A percentile compares a stretch with the other conserved stretches of the same genome.
These are phyloP conservation scores for Phytophthora meadii DNA, from an alignment of 352 stramenopile genomes.

Conservation along the genomic window DNA sequence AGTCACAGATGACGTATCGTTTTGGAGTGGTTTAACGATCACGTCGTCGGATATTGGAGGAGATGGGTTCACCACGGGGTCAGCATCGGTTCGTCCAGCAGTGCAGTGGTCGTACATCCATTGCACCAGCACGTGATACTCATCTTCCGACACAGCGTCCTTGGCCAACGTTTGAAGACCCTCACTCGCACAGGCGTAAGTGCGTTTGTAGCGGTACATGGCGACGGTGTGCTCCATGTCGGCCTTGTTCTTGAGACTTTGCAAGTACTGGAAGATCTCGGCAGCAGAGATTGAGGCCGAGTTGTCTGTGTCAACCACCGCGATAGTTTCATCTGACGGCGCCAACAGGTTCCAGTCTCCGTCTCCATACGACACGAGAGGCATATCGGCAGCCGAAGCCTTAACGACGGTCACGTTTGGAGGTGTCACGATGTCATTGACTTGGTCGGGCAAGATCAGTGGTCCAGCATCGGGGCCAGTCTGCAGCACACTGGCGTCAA, in stretches of 20 bases:
- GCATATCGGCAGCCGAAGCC: slow-evolving; percentile 15
- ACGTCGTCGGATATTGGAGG: slow-evolving; percentile 20
- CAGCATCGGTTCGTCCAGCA: slow-evolving; percentile 20
- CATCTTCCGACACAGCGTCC: slow-evolving; percentile 30
- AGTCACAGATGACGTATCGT: slow-evolving; percentile 22
- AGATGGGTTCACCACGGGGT: slow-evolving; percentile 1
- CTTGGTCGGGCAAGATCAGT: slow-evolving; percentile 4
- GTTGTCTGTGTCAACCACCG: slow-evolving; percentile 34
- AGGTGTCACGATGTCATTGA: slow-evolving; percentile 9
- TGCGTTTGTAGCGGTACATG: slow-evolving; percentile 45
- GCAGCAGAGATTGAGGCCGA: slow-evolving; percentile 33
- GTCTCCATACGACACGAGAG: slow-evolving; percentile 21
- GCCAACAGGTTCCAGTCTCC: slow-evolving; percentile 47
- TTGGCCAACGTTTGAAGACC: slow-evolving; percentile 41
- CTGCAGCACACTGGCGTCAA: too few relatives aligned
- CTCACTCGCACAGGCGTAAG: slow-evolving; percentile 32
- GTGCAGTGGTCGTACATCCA: slow-evolving; percentile 56
- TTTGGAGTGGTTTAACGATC: slow-evolving; percentile 18
- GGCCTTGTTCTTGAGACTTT: slow-evolving; percentile 31
- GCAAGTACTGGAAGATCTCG: slow-evolving; percentile 45
- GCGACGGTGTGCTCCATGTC: slow-evolving; percentile 29
- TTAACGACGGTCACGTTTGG: slow-evolving; percentile 24
- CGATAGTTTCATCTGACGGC: slow-evolving; percentile 41
- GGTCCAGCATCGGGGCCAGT: neutral
- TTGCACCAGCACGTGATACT: slow-evolving; percentile 44